These are phyloP conservation scores for Novymonas esmeraldas DNA, from an alignment of 208 protist species.

Conservation along the genomic window DNA sequence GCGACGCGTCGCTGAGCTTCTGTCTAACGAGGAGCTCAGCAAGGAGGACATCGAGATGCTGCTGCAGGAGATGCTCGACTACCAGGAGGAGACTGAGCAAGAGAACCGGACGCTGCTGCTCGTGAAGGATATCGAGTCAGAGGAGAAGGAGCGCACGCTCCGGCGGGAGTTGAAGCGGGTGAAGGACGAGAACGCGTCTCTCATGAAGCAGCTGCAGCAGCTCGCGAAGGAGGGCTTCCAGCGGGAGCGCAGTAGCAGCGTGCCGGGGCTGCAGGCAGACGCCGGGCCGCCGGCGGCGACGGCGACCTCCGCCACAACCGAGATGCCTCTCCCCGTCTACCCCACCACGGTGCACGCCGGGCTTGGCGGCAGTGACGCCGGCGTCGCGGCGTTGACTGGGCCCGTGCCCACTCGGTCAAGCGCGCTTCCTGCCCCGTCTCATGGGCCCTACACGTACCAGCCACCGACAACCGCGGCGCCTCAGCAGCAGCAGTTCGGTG, in stretches of 20 bases:
- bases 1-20: constrained; percentile 52
- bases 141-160: constrained; percentile 54
- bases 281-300: neutral
- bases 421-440: no score
- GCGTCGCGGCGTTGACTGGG: no score
- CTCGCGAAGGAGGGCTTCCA: constrained; percentile 29
- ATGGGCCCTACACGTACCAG: neutral
- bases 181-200: constrained; percentile 36
- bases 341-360: neutral
- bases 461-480: neutral
- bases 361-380: no score
- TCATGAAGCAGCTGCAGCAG: constrained; percentile 45
- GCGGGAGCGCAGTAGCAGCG: constrained; percentile 20
- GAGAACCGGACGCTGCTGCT: constrained; percentile 53
- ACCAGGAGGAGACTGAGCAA: constrained; percentile 64
- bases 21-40: constrained; percentile 37
- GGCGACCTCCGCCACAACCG: no score
- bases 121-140: constrained; percentile 58
- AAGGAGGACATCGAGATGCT: constrained; percentile 59
- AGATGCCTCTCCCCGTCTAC: neutral
- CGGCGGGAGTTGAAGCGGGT: constrained; percentile 26
- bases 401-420: no score
- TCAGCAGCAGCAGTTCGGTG: constrained; percentile 13
- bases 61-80: constrained; percentile 74
- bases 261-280: neutral